Conservation (phyloP, 495 filamentous ascomycete species). For the Tetracladium setigerum region DNA sequence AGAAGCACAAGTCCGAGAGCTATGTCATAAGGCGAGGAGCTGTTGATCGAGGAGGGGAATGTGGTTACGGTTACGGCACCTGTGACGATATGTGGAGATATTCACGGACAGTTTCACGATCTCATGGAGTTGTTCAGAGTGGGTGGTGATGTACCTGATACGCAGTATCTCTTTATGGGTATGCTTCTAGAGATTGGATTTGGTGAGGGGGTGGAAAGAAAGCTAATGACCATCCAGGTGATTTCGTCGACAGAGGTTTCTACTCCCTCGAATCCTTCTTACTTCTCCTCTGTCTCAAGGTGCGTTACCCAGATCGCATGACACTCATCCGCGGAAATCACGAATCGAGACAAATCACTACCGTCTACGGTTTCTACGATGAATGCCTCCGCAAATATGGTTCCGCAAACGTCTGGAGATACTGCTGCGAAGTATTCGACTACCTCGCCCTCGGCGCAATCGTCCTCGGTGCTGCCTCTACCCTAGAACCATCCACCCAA, state of each 20-base stretch:
- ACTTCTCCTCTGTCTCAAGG: constrained; percentile 90
- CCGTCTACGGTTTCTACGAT: constrained; percentile 98
- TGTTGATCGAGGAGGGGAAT: constrained; percentile 96
- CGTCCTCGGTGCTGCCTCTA: constrained; percentile 79
- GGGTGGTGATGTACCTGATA: constrained; percentile 91
- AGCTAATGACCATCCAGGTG: constrained; percentile 43
- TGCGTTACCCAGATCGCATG: constrained; percentile 95
- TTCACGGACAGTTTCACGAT: constrained; percentile 98
- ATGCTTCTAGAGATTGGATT: constrained; percentile 5
- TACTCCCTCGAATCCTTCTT: constrained; percentile 96
- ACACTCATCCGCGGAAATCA: constrained; percentile 96
- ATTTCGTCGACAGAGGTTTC: constrained; percentile 97
- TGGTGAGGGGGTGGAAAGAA: not conserved
- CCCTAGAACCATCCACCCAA: constrained; percentile 45
- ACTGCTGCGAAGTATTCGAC: constrained; percentile 98
- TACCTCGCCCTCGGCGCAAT: constrained; percentile 94
- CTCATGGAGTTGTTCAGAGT: constrained; percentile 97
- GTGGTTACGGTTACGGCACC: constrained; percentile 94
- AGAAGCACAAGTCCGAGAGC: constrained; percentile 86
- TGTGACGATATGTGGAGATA: constrained; percentile 98
- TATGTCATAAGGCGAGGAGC: constrained; percentile 98
- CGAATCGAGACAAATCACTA: constrained; percentile 95
- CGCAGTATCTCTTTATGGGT: constrained; percentile 98
- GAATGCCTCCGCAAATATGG: constrained; percentile 97
- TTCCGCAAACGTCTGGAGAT: constrained; percentile 94